Percentiles rank a stretch among this genome's conserved stretches.
Evolutionary conservation across 192 early-diverging fungal genomes (phyloP).

Genomic region (Fimicolochytrium jonesii): DNA sequence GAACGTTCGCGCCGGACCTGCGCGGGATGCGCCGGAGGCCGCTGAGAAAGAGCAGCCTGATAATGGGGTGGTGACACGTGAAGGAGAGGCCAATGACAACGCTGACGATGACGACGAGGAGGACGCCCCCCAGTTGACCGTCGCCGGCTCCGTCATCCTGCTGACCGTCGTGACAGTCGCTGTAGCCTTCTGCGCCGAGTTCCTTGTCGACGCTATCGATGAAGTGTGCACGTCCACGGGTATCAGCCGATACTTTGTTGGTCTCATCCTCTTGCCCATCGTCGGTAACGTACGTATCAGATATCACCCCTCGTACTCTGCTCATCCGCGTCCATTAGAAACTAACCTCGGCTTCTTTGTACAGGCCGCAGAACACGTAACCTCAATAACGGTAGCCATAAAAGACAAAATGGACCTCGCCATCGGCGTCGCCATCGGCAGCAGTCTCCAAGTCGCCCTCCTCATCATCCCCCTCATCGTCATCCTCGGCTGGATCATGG

Average conservation of each 20-base stretch:
- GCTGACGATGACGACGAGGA: not conserved
- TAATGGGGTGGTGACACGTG: too few species aligned
- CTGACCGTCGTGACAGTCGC: slow-evolving; percentile 63
- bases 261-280: slow-evolving; percentile 85
- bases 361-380: slow-evolving; percentile 87
- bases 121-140: slow-evolving; percentile 13
- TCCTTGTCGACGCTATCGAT: slow-evolving; percentile 76
- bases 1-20: too few species aligned
- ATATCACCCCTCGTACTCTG: too few species aligned
- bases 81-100: too few species aligned
- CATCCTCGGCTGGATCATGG: slow-evolving; percentile 81
- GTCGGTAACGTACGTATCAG: too few species aligned
- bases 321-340: too few species aligned
- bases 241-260: slow-evolving; percentile 76
- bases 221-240: slow-evolving; percentile 63
- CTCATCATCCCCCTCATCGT: slow-evolving; percentile 51
- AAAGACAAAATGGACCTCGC: slow-evolving; percentile 92
- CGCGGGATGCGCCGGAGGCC: too few species aligned
- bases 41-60: too few species aligned
- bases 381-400: slow-evolving; percentile 70
- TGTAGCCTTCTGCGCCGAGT: slow-evolving; percentile 80
- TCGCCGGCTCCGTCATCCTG: slow-evolving; percentile 56
- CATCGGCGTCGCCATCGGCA: slow-evolving; percentile 82
- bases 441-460: slow-evolving; percentile 83
- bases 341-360: too few species aligned